A percentile compares a stretch with the other conserved stretches of the same genome.
phyloP scores from a whole-genome alignment of 2,329 filamentous ascomycete genomes.

The Microdochium bolleyi region DNA sequence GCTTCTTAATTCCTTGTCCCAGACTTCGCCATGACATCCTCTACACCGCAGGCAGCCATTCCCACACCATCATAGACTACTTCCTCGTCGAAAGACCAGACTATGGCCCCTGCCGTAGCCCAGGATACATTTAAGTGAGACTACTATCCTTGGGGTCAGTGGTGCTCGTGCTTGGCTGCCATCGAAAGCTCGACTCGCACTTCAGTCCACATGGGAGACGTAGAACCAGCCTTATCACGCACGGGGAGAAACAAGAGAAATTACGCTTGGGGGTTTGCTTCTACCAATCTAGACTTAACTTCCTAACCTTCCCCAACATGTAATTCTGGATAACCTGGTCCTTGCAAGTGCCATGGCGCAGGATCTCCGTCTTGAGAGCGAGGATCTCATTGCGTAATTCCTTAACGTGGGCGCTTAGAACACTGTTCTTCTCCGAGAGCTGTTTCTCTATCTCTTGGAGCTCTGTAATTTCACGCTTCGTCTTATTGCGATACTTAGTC shows the following conservation, averaged over 20 bases:
- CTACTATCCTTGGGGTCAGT: no score
- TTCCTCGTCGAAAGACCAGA: no score
- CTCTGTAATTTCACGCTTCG: no score
- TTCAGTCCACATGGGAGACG: no score
- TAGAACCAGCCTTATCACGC: not conserved
- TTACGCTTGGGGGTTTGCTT: not conserved
- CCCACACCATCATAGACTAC: no score
- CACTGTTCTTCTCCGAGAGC: slow-evolving; percentile 11
- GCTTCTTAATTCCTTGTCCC: not conserved
- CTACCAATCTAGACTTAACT: not conserved
- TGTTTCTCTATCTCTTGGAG: slow-evolving; percentile 13
- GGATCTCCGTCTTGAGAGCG: slow-evolving; percentile 15
- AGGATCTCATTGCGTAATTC: slow-evolving; percentile 14
- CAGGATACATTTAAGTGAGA: no score
- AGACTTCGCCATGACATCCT: not conserved
- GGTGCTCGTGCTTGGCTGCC: no score
- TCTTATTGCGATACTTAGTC: no score
- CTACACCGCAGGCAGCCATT: not conserved
- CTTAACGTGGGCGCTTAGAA: slow-evolving; percentile 9
- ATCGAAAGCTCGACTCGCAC: no score
- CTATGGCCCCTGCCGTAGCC: no score
- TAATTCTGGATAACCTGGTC: slow-evolving; percentile 18
- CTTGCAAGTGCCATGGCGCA: slow-evolving; percentile 14
- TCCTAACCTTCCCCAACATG: slow-evolving; percentile 12
- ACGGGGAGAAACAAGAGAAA: not conserved